These are phyloP conservation scores for Prototheca wickerhamii DNA, from an alignment of 163 green algal genomes.

Conservation along the genomic window DNA sequence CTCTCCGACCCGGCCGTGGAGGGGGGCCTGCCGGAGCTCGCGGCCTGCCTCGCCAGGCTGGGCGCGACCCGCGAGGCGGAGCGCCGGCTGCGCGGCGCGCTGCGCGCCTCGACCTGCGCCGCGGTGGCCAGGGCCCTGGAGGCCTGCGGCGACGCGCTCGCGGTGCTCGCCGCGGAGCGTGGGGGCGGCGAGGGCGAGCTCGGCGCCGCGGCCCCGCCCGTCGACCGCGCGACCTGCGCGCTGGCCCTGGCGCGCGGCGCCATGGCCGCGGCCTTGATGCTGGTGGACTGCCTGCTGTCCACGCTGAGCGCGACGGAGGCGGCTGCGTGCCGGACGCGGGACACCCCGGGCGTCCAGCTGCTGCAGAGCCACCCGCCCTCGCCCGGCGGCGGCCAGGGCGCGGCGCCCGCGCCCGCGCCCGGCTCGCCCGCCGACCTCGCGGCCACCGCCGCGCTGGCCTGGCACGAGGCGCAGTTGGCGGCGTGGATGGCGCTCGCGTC, in stretches of 20 bases:
- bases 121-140: constrained; percentile 26
- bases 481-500: too few relatives aligned
- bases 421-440: too few relatives aligned
- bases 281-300: background rate
- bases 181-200: background rate
- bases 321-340: too few relatives aligned
- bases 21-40: too few relatives aligned
- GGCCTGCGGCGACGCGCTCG: background rate
- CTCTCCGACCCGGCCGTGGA: constrained; percentile 3
- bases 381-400: too few relatives aligned
- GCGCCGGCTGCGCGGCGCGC: constrained; percentile 26
- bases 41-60: constrained; percentile 48
- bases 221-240: background rate
- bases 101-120: constrained; percentile 21
- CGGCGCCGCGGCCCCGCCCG: background rate
- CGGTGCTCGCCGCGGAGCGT: constrained; percentile 2
- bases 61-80: constrained; percentile 40
- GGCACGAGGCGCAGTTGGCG: too few relatives aligned
- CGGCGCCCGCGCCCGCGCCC: too few relatives aligned
- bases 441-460: too few relatives aligned
- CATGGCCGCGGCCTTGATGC: constrained; percentile 11
- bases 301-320: too few relatives aligned
- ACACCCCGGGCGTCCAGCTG: too few relatives aligned
- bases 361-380: too few relatives aligned
- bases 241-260: background rate